Base-by-base conservation (phyloP, 1,284 basidiomycete species). In the Spongiforma sp. region DNA sequence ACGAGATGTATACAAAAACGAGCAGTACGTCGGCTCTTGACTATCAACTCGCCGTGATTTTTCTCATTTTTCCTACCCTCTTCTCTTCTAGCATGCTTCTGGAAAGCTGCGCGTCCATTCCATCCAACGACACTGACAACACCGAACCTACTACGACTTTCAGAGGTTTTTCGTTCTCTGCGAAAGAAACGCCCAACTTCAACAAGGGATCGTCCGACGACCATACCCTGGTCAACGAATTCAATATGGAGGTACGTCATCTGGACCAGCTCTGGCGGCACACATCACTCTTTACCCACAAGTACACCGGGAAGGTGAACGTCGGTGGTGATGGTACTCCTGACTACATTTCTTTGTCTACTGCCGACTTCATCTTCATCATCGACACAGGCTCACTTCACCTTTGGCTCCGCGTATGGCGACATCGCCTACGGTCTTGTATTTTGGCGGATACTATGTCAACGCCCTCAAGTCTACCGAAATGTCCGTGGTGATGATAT, bases 221-320 rank as follows among this genome's bases (percentile, higher is more conserved):
- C 30, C 62, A 69, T 32, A 68, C 75, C 0, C 37, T 77, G 14
- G 19, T 66, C 19, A 77, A 76, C 53, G 60, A 71, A 17, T 59
- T 54, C 33, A 70, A 75, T 41, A 67, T 75, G 68, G 61, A 69
- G 70, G 73, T 77, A 63, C 50, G 75, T 71, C 43, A 4, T 52
- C 30, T 10, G 19, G 12, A 7, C 57, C 32, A 24, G 11, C 4
- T 21, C 4, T 12, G 52, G 6, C 10, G 10, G 12, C 33, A n/a
- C 15, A 28, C 7, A 4, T 65, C 62, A 64, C 39, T 28, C 33
- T 24, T 28, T 6, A 32, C 33, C 37, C 10, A 19, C 8, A 58
- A 75, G 73, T 75, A 77, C 60, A 65, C 69, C 21, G 73, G 73
- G 41, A 74, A 67, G 57, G 73, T 77, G 24, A 77, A 69, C 63